These are phyloP conservation scores for Albizia julibrissin DNA, from an alignment of 306 rosid genomes.

Conservation along the genomic window DNA sequence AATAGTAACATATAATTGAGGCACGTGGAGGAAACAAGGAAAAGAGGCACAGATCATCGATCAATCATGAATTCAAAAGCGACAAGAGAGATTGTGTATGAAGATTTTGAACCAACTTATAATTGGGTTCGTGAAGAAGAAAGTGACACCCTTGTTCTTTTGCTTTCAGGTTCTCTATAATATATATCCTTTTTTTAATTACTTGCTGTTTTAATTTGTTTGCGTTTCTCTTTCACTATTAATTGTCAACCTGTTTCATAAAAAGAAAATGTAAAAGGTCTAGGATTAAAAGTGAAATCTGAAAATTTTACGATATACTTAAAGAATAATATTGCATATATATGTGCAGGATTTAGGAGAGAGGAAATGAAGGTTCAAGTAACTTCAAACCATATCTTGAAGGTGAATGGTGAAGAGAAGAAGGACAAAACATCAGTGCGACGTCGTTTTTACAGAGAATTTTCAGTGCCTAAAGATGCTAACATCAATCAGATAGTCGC, in stretches of 20 bases:
- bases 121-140: slow-evolving; percentile 33
- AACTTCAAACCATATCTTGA: slow-evolving; percentile 34
- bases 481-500: slow-evolving; percentile 27
- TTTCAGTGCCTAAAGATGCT: not conserved
- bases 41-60: not conserved
- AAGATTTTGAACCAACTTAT: slow-evolving; percentile 32
- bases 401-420: slow-evolving; percentile 50
- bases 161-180: slow-evolving; percentile 40
- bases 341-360: slow-evolving; percentile 49
- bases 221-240: too few species aligned
- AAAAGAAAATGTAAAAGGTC: not conserved
- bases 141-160: slow-evolving; percentile 34
- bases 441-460: slow-evolving; percentile 23
- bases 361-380: slow-evolving; percentile 56
- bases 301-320: too few species aligned
- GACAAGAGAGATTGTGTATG: not conserved
- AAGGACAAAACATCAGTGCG: not conserved
- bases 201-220: too few species aligned
- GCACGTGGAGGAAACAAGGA: not conserved
- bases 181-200: not conserved
- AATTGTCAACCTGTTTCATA: too few species aligned
- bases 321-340: too few species aligned
- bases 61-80: slow-evolving; percentile 8
- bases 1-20: not conserved
- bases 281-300: not conserved